A percentile compares a stretch with the other conserved stretches of the same genome.
phyloP scores from a whole-genome alignment of 495 filamentous ascomycete genomes.

The Penicillium pulvis region DNA sequence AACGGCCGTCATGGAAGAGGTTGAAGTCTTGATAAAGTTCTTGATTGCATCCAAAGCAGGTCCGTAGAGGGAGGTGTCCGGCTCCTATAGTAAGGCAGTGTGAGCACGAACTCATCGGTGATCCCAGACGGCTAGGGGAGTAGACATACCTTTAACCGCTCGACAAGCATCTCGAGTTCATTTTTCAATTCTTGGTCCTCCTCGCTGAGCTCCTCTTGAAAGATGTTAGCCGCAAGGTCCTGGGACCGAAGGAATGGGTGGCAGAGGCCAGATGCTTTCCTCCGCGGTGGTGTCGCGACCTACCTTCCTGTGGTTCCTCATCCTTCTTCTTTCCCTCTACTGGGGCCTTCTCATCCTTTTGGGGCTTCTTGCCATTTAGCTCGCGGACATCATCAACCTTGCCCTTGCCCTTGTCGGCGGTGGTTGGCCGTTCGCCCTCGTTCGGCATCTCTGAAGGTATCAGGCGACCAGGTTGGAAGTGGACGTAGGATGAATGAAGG shows the following conservation, averaged over 20 bases:
- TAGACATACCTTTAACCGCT: constrained; percentile 78
- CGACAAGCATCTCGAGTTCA: constrained; percentile 98
- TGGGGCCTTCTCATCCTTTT: constrained; percentile 68
- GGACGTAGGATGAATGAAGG: constrained; percentile 4
- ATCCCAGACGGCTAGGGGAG: constrained; percentile 1
- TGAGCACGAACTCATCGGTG: constrained; percentile 30
- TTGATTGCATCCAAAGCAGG: constrained; percentile 93
- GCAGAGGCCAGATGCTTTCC: constrained; percentile 17
- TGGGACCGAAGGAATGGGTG: background rate
- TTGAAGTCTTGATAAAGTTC: constrained; percentile 96
- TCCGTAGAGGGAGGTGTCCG: constrained; percentile 84
- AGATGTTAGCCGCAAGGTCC: constrained; percentile 16
- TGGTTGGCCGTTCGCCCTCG: constrained; percentile 82
- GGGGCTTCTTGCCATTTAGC: constrained; percentile 61
- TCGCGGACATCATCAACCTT: constrained; percentile 71
- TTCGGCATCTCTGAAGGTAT: constrained; percentile 73
- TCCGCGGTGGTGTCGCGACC: constrained; percentile 18
- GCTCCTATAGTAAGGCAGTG: constrained; percentile 60
- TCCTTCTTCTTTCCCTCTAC: constrained; percentile 74
- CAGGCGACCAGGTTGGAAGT: constrained; percentile 34
- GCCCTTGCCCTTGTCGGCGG: constrained; percentile 92
- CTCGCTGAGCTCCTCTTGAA: constrained; percentile 85
- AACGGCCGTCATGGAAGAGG: constrained; percentile 98
- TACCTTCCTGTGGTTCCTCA: constrained; percentile 63
- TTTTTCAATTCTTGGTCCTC: constrained; percentile 98